Conservation (phyloP, 257 asterid genomes). For the Linderniella brevidens region DNA sequence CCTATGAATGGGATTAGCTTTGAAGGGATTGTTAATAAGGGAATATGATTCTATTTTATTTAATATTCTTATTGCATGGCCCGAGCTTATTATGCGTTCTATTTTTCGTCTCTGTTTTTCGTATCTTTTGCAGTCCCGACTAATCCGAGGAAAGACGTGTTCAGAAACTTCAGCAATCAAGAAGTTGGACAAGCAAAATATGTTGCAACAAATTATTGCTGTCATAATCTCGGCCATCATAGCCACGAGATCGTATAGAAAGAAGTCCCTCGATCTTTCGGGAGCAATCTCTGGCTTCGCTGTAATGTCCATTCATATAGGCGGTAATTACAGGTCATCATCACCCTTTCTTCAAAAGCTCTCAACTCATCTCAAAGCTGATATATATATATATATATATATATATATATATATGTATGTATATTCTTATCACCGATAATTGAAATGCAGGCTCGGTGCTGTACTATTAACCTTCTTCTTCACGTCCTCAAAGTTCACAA, state of each 20-base stretch:
- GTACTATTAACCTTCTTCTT: constrained; percentile 56
- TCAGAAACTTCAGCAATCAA: too few relatives aligned
- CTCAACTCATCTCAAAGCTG: background rate
- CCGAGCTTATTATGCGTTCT: too few relatives aligned
- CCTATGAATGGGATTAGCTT: too few relatives aligned
- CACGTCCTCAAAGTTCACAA: constrained; percentile 74
- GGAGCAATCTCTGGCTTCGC: constrained; percentile 67
- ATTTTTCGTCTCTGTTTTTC: too few relatives aligned
- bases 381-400: background rate
- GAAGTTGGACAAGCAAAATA: background rate
- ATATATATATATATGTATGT: too few relatives aligned
- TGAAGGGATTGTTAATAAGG: too few relatives aligned
- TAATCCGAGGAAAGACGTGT: too few relatives aligned
- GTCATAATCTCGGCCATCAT: constrained; percentile 36
- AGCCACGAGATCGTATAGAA: constrained; percentile 40
- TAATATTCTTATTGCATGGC: too few relatives aligned
- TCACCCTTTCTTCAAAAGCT: background rate
- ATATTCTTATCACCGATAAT: too few relatives aligned
- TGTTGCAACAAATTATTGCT: constrained; percentile 39
- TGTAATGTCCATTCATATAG: constrained; percentile 63
- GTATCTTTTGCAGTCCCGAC: too few relatives aligned
- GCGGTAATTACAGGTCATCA: constrained; percentile 60
- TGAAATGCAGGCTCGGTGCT: constrained; percentile 52
- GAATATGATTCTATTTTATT: too few relatives aligned
- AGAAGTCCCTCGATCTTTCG: constrained; percentile 65